Percentiles rank a stretch among this genome's conserved stretches.
Conservation (phyloP, 1,284 basidiomycete genomes). For the Austroboletus olivaceoglutinosus region DNA sequence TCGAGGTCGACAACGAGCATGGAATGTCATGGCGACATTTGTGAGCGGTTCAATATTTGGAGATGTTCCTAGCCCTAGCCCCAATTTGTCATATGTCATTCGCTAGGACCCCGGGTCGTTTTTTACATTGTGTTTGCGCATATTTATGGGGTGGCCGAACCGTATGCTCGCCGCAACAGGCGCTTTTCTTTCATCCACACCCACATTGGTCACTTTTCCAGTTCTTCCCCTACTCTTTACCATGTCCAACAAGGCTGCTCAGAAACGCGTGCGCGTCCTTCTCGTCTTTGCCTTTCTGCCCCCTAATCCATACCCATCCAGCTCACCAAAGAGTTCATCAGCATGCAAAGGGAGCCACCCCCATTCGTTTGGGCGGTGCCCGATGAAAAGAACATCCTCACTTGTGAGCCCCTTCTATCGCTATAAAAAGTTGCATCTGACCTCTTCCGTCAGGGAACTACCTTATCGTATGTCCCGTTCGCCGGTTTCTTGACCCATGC, state of each 20-base stretch:
- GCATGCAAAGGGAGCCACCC: constrained; percentile 91
- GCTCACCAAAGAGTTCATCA: constrained; percentile 87
- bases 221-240: not conserved
- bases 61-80: constrained; percentile 24
- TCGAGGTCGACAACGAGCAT: too few relatives aligned
- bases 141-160: constrained; percentile 28
- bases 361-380: constrained; percentile 93
- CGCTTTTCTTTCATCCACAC: constrained; percentile 25
- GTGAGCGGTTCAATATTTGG: too few relatives aligned
- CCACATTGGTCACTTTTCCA: constrained; percentile 12
- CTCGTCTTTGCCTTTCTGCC: rapidly evolving
- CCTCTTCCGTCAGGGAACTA: constrained; percentile 70
- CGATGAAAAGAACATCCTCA: constrained; percentile 94
- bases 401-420: constrained; percentile 51
- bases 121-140: constrained; percentile 19
- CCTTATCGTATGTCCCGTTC: constrained; percentile 65
- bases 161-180: constrained; percentile 23
- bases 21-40: constrained; percentile 19
- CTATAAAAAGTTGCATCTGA: constrained; percentile 1
- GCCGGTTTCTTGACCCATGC: not conserved
- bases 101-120: not conserved
- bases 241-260: constrained; percentile 82
- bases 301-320: constrained; percentile 31
- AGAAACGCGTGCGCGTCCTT: constrained; percentile 66
- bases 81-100: not conserved